Conservation (phyloP, 2,329 filamentous ascomycete genomes). For the Rhynchosporium graminicola region DNA sequence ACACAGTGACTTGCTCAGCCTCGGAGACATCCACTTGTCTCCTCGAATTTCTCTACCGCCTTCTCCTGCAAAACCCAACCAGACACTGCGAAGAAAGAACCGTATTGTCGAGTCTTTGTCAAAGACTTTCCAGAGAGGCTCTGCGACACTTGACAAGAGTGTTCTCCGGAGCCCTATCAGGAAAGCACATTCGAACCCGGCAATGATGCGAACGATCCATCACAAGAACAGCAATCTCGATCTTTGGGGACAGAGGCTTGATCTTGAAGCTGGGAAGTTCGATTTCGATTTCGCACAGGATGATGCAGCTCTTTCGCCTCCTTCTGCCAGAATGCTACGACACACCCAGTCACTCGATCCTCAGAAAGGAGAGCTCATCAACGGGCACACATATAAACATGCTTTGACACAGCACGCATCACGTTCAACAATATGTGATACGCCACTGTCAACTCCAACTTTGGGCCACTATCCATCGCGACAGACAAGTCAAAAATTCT, state of each 20-base stretch:
- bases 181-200: slow-evolving; percentile 40
- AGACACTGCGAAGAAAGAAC: slow-evolving; percentile 28
- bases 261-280: slow-evolving; percentile 46
- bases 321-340: slow-evolving; percentile 43
- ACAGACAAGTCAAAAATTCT: slow-evolving; percentile 29
- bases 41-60: slow-evolving; percentile 35
- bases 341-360: slow-evolving; percentile 20
- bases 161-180: slow-evolving; percentile 44
- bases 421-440: slow-evolving; percentile 25
- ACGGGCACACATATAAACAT: slow-evolving; percentile 34
- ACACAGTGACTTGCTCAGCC: slow-evolving; percentile 38
- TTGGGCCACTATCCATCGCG: slow-evolving; percentile 30
- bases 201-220: slow-evolving; percentile 41
- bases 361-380: slow-evolving; percentile 40
- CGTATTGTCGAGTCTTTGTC: slow-evolving; percentile 46
- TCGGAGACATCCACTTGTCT: slow-evolving; percentile 37
- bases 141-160: slow-evolving; percentile 33
- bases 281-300: slow-evolving; percentile 49
- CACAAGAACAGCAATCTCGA: slow-evolving; percentile 48
- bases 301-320: slow-evolving; percentile 47
- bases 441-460: slow-evolving; percentile 34
- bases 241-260: slow-evolving; percentile 54
- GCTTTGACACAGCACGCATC: slow-evolving; percentile 29
- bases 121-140: slow-evolving; percentile 46
- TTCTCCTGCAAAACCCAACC: slow-evolving; percentile 28